Conservation (phyloP, 2,329 filamentous ascomycete species). For the Pseudopithomyces maydicus region DNA sequence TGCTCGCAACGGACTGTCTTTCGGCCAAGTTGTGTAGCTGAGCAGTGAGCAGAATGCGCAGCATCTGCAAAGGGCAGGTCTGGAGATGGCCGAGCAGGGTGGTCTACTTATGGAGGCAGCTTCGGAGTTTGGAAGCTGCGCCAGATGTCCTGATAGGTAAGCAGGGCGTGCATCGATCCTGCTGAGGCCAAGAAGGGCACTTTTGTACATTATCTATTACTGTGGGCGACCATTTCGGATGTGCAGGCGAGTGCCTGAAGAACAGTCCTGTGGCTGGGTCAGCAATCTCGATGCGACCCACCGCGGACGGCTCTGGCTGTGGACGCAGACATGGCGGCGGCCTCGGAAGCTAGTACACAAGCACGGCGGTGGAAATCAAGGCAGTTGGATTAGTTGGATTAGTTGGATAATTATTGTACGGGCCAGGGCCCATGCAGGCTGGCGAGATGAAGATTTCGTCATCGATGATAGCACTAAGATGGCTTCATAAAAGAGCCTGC, state of each 20-base stretch:
- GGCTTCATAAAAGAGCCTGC: conserved; percentile 5
- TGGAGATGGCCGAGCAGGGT: neutral
- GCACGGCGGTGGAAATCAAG: neutral
- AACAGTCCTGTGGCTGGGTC: conserved; percentile 5
- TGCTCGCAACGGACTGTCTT: neutral
- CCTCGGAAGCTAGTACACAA: neutral
- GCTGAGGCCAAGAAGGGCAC: neutral
- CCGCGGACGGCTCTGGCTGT: neutral
- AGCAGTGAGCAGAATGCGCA: neutral
- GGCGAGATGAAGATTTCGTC: conserved; percentile 8
- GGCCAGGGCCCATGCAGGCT: neutral
- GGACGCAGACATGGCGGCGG: neutral
- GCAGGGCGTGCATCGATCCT: neutral
- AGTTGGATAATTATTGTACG: neutral
- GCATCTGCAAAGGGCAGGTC: conserved; percentile 3
- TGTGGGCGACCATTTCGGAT: neutral
- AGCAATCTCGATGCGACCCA: conserved; percentile 6
- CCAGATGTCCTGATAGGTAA: neutral
- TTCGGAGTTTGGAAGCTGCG: neutral
- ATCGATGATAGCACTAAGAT: conserved; percentile 11
- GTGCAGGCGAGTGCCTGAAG: neutral
- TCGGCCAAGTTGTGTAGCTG: neutral
- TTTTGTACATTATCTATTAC: neutral
- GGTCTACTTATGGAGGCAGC: conserved; percentile 1
- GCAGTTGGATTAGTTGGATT: neutral